These are phyloP conservation scores for Myxozyma neotropica DNA, from an alignment of 805 yeast genomes.

Conservation along the genomic window DNA sequence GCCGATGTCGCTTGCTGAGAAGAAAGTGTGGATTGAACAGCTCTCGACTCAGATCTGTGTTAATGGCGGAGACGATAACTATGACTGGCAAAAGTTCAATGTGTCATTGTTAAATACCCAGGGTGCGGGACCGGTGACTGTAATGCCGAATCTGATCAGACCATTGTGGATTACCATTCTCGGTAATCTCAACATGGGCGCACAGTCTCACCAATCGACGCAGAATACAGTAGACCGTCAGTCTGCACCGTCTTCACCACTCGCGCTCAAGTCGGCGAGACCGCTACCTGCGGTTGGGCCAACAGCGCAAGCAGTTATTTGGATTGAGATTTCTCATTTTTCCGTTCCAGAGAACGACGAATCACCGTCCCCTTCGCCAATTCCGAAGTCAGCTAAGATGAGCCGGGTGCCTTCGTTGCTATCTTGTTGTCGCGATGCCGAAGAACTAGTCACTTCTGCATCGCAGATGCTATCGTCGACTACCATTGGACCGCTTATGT, in stretches of 20 bases:
- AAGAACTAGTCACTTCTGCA: too few species aligned
- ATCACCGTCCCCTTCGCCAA: too few species aligned
- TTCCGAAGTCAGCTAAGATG: too few species aligned
- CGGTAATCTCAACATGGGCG: neutral
- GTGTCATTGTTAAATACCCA: conserved; percentile 2
- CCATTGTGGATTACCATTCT: conserved; percentile 16
- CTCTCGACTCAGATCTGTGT: conserved; percentile 16
- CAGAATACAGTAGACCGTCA: too few species aligned
- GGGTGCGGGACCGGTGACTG: conserved; percentile 13
- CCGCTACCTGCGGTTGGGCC: neutral
- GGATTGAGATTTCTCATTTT: conserved; percentile 9
- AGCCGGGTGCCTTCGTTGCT: too few species aligned
- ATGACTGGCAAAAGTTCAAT: conserved; percentile 10
- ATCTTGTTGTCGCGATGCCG: too few species aligned
- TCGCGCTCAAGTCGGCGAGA: too few species aligned
- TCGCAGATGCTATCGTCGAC: neutral
- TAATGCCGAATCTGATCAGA: conserved; percentile 2
- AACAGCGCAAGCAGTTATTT: neutral
- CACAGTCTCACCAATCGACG: too few species aligned
- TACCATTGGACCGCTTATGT: neutral
- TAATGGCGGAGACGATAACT: conserved; percentile 13
- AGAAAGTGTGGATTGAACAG: conserved; percentile 20
- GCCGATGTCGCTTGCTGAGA: conserved; percentile 25
- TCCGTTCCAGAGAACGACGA: conserved; percentile 2
- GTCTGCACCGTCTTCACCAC: too few species aligned